A percentile compares a stretch with the other conserved stretches of the same genome.
Evolutionary conservation across 495 filamentous ascomycete genomes (phyloP).

Genomic region (Aspergillus biplanus): DNA sequence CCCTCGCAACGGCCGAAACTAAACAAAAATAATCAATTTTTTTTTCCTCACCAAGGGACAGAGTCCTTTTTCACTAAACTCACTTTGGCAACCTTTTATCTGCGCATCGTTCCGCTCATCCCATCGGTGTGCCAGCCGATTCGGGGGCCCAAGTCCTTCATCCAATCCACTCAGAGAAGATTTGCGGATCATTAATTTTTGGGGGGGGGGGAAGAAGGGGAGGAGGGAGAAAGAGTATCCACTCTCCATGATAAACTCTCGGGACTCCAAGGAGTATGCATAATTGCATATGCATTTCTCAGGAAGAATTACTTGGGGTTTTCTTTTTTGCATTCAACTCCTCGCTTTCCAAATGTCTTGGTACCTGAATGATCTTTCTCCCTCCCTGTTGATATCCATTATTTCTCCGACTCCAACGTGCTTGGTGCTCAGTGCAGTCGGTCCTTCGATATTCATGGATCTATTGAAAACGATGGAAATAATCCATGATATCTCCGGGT

Average conservation of each 20-base stretch:
- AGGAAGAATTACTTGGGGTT: too few species aligned
- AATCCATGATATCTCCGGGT: too few species aligned
- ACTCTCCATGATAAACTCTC: not conserved
- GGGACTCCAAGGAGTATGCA: not conserved
- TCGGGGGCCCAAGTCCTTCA: constrained; percentile 11
- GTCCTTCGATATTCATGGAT: too few species aligned
- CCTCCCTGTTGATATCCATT: too few species aligned
- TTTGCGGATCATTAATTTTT: not conserved
- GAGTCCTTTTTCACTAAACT: not conserved
- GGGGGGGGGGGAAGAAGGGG: not conserved
- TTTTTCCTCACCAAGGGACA: too few species aligned
- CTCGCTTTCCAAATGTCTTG: too few species aligned
- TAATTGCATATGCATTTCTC: too few species aligned
- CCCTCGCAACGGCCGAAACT: not conserved
- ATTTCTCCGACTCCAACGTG: too few species aligned
- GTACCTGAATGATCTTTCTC: too few species aligned
- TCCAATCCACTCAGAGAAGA: not conserved
- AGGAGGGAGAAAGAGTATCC: not conserved
- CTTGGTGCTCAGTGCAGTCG: too few species aligned
- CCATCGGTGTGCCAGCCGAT: constrained; percentile 20
- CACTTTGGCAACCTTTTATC: not conserved
- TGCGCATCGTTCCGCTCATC: not conserved
- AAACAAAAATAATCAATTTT: not conserved
- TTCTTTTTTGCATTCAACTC: too few species aligned
- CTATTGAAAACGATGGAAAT: too few species aligned